Conservation (phyloP, 306 rosid species). For the Cucumis hystrix region DNA sequence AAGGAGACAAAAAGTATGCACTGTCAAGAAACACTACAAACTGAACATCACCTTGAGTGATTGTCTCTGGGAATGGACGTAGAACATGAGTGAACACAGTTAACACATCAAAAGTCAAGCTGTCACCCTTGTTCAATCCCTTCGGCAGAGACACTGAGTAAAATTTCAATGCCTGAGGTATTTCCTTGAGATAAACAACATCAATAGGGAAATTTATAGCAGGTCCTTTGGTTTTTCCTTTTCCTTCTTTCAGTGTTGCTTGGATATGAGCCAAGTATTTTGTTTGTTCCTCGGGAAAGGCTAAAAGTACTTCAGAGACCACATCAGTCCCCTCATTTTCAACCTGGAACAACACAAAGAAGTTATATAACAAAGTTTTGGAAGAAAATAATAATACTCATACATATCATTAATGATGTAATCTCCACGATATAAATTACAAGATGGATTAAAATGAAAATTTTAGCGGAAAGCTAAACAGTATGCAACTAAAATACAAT, state of each 20-base stretch:
- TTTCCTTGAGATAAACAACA: conserved; percentile 39
- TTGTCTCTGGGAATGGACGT: conserved; percentile 82
- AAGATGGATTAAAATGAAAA: too few relatives aligned
- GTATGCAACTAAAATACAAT: too few relatives aligned
- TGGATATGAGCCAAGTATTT: conserved; percentile 52
- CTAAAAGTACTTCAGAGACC: conserved; percentile 45
- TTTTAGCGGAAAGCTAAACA: too few relatives aligned
- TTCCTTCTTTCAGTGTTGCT: conserved; percentile 44
- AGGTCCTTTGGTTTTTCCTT: conserved; percentile 52
- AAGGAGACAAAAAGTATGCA: conserved; percentile 74
- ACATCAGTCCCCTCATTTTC: conserved; percentile 56
- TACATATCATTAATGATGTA: too few relatives aligned
- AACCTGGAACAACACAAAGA: conserved; percentile 31
- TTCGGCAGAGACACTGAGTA: conserved; percentile 66
- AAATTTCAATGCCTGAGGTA: conserved; percentile 42
- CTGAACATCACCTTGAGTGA: conserved; percentile 76
- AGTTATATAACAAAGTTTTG: not conserved
- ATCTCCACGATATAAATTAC: too few relatives aligned
- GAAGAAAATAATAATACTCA: too few relatives aligned
- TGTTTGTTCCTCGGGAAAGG: conserved; percentile 57
- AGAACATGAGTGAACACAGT: conserved; percentile 49
- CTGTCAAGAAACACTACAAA: conserved; percentile 72
- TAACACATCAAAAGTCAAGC: conserved; percentile 49
- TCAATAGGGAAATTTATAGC: conserved; percentile 34
- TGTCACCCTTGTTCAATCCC: conserved; percentile 61